phyloP scores from a whole-genome alignment of 1,284 basidiomycete species.

The Phellinidium pouzarii region DNA sequence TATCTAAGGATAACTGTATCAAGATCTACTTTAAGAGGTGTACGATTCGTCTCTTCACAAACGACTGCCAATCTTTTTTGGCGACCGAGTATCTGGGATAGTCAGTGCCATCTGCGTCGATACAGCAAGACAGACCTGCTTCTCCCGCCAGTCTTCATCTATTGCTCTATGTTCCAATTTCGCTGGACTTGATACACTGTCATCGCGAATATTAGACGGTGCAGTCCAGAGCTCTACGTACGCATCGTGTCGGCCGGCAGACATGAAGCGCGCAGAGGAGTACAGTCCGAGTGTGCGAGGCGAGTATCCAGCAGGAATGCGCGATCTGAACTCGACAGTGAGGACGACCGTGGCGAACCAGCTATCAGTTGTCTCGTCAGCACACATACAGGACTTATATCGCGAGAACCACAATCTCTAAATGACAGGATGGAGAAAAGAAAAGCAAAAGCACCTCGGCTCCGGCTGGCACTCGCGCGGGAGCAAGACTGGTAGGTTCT shows the following conservation, averaged over 20 bases:
- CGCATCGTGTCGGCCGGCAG: conserved; percentile 47
- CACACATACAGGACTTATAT: too few species aligned
- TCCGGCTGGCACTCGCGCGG: conserved; percentile 27
- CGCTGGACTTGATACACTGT: conserved; percentile 24
- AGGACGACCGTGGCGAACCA: conserved; percentile 59
- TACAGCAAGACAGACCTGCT: conserved; percentile 54
- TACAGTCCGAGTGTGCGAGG: conserved; percentile 49
- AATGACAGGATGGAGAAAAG: neutral
- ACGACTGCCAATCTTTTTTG: too few species aligned
- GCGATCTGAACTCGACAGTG: conserved; percentile 52
- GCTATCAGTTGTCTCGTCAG: conserved; percentile 30
- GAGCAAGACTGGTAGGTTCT: conserved; percentile 38
- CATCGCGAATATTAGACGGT: conserved; percentile 38
- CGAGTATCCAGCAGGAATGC: conserved; percentile 37
- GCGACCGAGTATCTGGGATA: conserved; percentile 28
- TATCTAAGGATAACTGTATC: too few species aligned
- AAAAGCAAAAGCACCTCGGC: conserved; percentile 9
- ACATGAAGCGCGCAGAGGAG: conserved; percentile 42
- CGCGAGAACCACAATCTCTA: too few species aligned
- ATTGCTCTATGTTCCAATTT: neutral
- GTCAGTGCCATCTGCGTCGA: conserved; percentile 53
- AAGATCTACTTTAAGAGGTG: too few species aligned
- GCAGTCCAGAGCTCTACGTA: conserved; percentile 60
- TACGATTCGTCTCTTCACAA: neutral
- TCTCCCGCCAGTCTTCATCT: conserved; percentile 42